A percentile compares a stretch with the other conserved stretches of the same genome.
Evolutionary conservation across 1,284 basidiomycete species (phyloP).

Genomic region (Ganoderma sp.): DNA sequence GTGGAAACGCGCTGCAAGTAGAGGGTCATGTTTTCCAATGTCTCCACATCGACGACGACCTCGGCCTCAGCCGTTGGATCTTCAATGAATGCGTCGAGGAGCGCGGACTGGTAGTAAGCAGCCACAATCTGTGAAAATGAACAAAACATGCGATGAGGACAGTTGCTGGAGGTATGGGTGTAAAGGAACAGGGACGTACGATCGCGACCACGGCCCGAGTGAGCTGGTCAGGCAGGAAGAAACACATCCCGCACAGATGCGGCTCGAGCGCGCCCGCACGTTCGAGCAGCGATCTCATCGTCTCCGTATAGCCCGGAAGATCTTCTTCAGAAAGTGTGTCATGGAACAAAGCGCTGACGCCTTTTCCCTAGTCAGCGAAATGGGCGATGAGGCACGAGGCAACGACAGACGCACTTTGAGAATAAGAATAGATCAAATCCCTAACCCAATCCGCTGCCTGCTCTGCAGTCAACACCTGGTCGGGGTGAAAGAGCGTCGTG

Average conservation of each 20-base stretch:
- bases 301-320: not conserved
- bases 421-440: conserved; percentile 10
- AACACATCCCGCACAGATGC: conserved; percentile 11
- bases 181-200: conserved; percentile 12
- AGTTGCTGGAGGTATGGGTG: not conserved
- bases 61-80: not conserved
- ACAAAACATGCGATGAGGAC: too few relatives aligned
- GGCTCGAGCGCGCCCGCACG: conserved; percentile 27
- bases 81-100: not conserved
- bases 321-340: conserved; percentile 5
- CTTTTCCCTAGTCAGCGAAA: not conserved
- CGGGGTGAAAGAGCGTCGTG: conserved; percentile 14
- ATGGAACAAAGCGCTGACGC: conserved; percentile 1
- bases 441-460: conserved; percentile 25
- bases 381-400: not conserved
- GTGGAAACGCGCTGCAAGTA: conserved; percentile 15
- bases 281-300: conserved; percentile 6
- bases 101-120: conserved; percentile 8
- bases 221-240: conserved; percentile 16
- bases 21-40: conserved; percentile 13
- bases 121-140: conserved; percentile 17
- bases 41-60: conserved; percentile 10
- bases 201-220: conserved; percentile 21
- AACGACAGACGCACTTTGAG: conserved; percentile 14
- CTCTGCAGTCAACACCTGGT: conserved; percentile 25